phyloP scores from a whole-genome alignment of 371 early-diverging fungal species.

The Circinella umbellata region DNA sequence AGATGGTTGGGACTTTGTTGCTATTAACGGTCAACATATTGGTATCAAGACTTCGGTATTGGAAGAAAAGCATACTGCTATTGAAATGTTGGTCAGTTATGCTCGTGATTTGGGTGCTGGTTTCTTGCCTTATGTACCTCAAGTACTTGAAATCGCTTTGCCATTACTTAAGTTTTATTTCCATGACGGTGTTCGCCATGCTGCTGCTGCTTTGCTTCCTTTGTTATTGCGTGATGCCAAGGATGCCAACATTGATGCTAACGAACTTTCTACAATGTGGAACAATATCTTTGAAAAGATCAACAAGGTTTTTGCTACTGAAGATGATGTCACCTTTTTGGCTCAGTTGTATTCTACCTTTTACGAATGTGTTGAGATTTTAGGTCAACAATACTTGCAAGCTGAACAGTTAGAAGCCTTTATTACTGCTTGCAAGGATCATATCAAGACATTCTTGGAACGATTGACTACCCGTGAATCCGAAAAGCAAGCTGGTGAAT shows the following conservation, averaged over 20 bases:
- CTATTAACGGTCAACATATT: conserved; percentile 87
- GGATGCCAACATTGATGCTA: conserved; percentile 50
- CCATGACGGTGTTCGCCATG: conserved; percentile 94
- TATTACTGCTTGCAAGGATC: conserved; percentile 66
- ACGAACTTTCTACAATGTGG: conserved; percentile 62
- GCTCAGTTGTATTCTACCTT: conserved; percentile 79
- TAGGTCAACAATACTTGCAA: conserved; percentile 71
- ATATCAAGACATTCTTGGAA: conserved; percentile 72
- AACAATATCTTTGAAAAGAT: conserved; percentile 71
- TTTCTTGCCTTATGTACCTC: conserved; percentile 84
- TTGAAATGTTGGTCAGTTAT: conserved; percentile 96
- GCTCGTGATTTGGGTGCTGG: conserved; percentile 89
- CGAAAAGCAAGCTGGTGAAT: conserved; percentile 74
- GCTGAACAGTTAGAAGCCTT: conserved; percentile 69
- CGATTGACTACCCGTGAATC: conserved; percentile 76
- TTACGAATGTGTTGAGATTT: conserved; percentile 71
- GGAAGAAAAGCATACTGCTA: conserved; percentile 96
- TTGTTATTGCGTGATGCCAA: conserved; percentile 73
- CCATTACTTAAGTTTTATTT: conserved; percentile 94
- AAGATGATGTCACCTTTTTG: conserved; percentile 81
- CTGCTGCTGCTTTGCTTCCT: conserved; percentile 87
- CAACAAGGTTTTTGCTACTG: conserved; percentile 69
- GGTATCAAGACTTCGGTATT: conserved; percentile 94
- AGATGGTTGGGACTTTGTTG: conserved; percentile 96
- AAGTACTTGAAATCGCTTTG: conserved; percentile 82